Evolutionary conservation across 495 filamentous ascomycete species (phyloP).

Genomic region (Parathielavia appendiculata): DNA sequence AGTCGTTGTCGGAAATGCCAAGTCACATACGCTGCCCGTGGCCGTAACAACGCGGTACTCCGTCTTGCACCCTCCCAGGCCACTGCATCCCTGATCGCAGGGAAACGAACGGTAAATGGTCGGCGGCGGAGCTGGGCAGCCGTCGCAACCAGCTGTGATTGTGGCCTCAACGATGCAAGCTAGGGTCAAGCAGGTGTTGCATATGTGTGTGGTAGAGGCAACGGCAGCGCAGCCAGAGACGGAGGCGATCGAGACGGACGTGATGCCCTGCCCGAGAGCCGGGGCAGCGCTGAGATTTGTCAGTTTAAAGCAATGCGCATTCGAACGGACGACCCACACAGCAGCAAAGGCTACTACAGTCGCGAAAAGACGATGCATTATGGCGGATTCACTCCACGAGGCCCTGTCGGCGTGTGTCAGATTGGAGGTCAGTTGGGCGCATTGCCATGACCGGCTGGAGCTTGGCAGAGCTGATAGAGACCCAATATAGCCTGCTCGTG

Average conservation of each 20-base stretch:
- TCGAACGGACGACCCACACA: not conserved
- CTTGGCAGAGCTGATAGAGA: not conserved
- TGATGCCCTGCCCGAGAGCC: not conserved
- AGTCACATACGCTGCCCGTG: slow-evolving; percentile 8
- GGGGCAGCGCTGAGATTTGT: not conserved
- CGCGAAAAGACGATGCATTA: not conserved
- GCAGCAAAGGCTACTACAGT: not conserved
- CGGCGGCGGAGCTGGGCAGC: slow-evolving; percentile 16
- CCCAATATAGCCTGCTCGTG: not conserved
- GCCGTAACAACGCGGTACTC: slow-evolving; percentile 20
- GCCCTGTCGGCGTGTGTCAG: not conserved
- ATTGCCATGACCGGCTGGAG: slow-evolving; percentile 3
- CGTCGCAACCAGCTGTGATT: slow-evolving; percentile 21
- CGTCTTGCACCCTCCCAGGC: slow-evolving; percentile 21
- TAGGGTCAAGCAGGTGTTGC: slow-evolving; percentile 25
- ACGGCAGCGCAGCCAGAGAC: slow-evolving; percentile 27
- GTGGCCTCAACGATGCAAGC: slow-evolving; percentile 22
- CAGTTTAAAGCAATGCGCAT: not conserved
- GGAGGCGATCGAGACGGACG: slow-evolving; percentile 1
- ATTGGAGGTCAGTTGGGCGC: not conserved
- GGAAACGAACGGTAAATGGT: slow-evolving; percentile 22
- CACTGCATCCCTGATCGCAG: slow-evolving; percentile 23
- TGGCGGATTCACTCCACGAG: not conserved
- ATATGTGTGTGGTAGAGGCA: slow-evolving; percentile 24
- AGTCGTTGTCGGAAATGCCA: not conserved